Base-by-base conservation (phyloP, 108 stramenopile genomes). In the Stephanodiscus minutulus region DNA sequence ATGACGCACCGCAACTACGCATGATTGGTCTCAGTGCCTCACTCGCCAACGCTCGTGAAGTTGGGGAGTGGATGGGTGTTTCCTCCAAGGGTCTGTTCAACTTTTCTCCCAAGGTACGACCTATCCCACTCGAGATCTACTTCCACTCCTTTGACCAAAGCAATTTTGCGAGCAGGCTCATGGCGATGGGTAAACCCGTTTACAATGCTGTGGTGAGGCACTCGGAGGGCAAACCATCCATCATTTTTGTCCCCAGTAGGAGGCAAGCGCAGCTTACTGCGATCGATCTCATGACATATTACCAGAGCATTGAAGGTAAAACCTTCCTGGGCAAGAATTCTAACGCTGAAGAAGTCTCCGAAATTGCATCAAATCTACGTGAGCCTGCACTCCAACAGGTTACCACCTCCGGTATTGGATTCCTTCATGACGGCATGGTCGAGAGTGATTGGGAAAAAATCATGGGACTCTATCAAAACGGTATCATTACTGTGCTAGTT, bases 21-120 rank as follows among this genome's bases (percentile, higher is more conserved):
- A 92, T 99, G 72, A 87, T 99, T 22, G 97, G 97, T 27, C 74
- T 98, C 24, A 84, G 92, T 61, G 93, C 97, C 7, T 95, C 97
- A 6, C 70, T 98, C 22, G 98, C 99, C 22, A 98, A 99, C 81
- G 97, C 97, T 0, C 89, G 93, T 57, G 99, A 99, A 74, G 87
- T 99, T 7, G 99, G 93, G 25, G 99, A 97, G 59, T 98, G 98
- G 98, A 89, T 99, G 82, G 98, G 99, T 20, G 98, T 96, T 11
- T 63, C 96, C 7, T 60, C 66, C 21, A 89, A 91, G 65, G 89
- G 87, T 50, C 64, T 96, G 17, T 97, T 97, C 86, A 97, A 97
- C 78, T 98, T 99, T 85, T 90, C 92, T 44, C 94, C 97, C 11
- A 91, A 93, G 59, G 95, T 93, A 0, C 69, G 98, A 63, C 99